Evolutionary conservation across 306 rosid species (phyloP), one percentile per base, ranked within the genome.

Genomic region (Vigna angularis): DNA sequence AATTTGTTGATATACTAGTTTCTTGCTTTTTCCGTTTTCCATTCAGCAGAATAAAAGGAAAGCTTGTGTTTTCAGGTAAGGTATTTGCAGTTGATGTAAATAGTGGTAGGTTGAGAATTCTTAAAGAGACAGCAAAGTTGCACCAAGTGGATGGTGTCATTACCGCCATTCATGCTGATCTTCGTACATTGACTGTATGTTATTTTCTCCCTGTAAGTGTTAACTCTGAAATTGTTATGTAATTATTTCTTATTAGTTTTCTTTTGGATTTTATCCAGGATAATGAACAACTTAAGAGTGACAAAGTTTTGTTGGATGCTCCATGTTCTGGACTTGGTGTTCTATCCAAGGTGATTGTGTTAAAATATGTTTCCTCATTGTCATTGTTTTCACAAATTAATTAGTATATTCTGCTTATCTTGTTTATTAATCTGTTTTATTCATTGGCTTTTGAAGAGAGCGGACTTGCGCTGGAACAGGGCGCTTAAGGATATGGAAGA

Each of bases 241-340:
- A 45, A 6, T 47, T 45, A 67, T 79, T 56, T 75, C 73, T 65
- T 44, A 45, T 77, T 0, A 44, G 70, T 78, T 62, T 47, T 20
- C 17, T 56, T 62, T 75, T 76, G 50, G 18, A 65, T 79, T 77
- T 83, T 26, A 26, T 67, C 36, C 76, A 93, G 98, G 88, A 91
- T 11, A 77, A 79, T 0, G 78, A 73, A 70, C 75, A 84, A 6
- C 85, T 85, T 68, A 88, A 83, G 79, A 80, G 85, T 64, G 80
- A 88, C 81, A 91, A 91, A 87, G 98, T 93, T 85, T 86, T 93
- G 82, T 81, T 93, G 91, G 98, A 93, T 38, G 89, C 89, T 70
- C 98, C 97, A 51, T 93, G 98, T 78, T 91, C 97, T 51, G 98
- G 98, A 56, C 74, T 93, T 55, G 97, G 98, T 47, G 98, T 93